These are phyloP conservation scores for Dothiorella sarmentorum DNA, from an alignment of 2,329 filamentous ascomycete genomes.

Conservation along the genomic window DNA sequence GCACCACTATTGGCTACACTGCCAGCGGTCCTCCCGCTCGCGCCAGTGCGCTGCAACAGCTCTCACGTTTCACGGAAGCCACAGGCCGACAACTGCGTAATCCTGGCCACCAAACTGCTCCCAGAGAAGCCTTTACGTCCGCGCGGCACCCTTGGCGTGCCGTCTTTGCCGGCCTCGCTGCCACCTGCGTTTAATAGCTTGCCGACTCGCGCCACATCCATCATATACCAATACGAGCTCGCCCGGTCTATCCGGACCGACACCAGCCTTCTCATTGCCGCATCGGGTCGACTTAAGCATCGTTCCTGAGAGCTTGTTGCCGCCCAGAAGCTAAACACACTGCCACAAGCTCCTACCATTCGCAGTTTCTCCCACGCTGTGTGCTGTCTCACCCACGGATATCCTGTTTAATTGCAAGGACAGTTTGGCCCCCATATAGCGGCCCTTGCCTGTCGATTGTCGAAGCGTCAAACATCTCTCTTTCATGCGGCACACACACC, in stretches of 20 bases:
- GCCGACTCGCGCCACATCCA: not conserved
- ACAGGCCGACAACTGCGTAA: constrained; percentile 4
- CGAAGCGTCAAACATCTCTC: not conserved
- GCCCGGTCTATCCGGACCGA: not conserved
- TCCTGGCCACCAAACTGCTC: not conserved
- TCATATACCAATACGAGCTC: constrained; percentile 6
- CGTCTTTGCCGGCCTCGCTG: not conserved
- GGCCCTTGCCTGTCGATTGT: no score
- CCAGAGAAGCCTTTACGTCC: not conserved
- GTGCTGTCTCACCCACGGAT: constrained; percentile 3
- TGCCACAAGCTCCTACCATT: not conserved
- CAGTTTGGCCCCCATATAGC: not conserved
- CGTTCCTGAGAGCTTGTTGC: constrained; percentile 5
- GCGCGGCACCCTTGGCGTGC: constrained; percentile 13
- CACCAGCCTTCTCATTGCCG: not conserved
- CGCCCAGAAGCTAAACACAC: not conserved
- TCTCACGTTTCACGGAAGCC: not conserved
- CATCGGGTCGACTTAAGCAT: constrained; percentile 8
- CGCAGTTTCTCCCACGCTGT: not conserved
- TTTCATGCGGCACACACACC: not conserved
- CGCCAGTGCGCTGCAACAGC: not conserved
- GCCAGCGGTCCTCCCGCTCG: not conserved
- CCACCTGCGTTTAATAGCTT: not conserved
- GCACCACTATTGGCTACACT: not conserved
- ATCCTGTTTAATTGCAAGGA: constrained; percentile 4